Conservation (phyloP, 257 asterid genomes). For the Mentha longifolia region DNA sequence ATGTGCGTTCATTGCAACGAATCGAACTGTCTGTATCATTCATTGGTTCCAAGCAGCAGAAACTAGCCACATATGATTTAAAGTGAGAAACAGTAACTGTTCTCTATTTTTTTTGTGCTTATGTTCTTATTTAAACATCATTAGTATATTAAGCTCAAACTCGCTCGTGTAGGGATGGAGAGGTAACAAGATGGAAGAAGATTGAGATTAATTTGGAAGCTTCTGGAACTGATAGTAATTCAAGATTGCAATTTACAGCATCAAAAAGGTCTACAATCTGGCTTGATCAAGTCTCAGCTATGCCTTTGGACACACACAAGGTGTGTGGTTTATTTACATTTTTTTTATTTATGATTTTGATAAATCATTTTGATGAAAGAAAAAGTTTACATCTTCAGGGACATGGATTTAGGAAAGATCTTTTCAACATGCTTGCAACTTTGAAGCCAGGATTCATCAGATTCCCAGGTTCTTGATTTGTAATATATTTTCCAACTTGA, state of each 20-base stretch:
- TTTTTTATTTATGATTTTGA: background rate
- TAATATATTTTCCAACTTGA: background rate
- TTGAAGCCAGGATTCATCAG: conserved; percentile 85
- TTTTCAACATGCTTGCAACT: conserved; percentile 80
- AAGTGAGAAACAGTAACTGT: conserved; percentile 50
- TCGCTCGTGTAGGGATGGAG: conserved; percentile 49
- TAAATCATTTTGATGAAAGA: background rate
- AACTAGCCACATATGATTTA: conserved; percentile 62
- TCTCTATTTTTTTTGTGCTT: background rate
- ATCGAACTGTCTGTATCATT: conserved; percentile 67
- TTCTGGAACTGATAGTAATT: conserved; percentile 54
- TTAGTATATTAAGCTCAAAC: conserved; percentile 10
- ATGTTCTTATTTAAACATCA: background rate
- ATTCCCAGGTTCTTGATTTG: conserved; percentile 73
- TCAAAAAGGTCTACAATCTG: conserved; percentile 62
- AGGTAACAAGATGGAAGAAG: conserved; percentile 69
- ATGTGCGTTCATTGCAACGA: conserved; percentile 64
- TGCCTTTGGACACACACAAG: conserved; percentile 82
- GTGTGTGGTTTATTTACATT: conserved; percentile 31
- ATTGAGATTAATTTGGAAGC: conserved; percentile 69
- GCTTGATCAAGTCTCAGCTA: conserved; percentile 95
- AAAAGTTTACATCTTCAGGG: conserved; percentile 51
- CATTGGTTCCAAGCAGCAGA: conserved; percentile 59
- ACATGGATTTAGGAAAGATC: conserved; percentile 92
- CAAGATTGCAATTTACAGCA: conserved; percentile 79